Evolutionary conservation across 495 filamentous ascomycete species (phyloP).

Genomic region (Xylaria sp.): DNA sequence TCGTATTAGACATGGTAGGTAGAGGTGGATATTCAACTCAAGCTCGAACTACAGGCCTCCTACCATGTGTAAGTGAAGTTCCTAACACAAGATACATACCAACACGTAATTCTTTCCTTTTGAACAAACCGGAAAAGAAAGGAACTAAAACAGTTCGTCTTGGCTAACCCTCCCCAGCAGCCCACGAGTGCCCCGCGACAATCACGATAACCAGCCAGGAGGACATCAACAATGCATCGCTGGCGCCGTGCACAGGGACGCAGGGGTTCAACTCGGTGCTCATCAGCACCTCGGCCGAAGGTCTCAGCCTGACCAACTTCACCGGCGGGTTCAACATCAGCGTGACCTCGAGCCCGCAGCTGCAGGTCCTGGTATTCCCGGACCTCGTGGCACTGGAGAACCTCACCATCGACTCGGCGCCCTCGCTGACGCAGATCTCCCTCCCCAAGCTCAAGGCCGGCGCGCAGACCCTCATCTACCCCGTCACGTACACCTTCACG

Average conservation of each 20-base stretch:
- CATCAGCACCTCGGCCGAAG: background rate
- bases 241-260: background rate
- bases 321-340: constrained; percentile 5
- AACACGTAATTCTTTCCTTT: too few species aligned
- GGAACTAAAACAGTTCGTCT: too few species aligned
- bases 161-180: background rate
- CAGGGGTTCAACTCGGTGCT: background rate
- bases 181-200: background rate
- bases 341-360: background rate
- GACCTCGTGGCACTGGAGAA: background rate
- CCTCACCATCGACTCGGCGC: background rate
- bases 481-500: constrained; percentile 9
- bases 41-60: background rate
- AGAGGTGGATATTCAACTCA: background rate
- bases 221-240: background rate
- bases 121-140: too few species aligned
- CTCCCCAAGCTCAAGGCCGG: background rate
- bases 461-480: background rate
- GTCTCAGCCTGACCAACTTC: constrained; percentile 4
- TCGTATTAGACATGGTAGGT: background rate
- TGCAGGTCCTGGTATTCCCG: background rate
- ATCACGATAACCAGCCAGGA: background rate
- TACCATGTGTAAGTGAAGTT: constrained; percentile 5
- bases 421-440: constrained; percentile 3
- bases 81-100: background rate